Conservation (phyloP, 768 basidiomycete species). For the Mycena rosella region DNA sequence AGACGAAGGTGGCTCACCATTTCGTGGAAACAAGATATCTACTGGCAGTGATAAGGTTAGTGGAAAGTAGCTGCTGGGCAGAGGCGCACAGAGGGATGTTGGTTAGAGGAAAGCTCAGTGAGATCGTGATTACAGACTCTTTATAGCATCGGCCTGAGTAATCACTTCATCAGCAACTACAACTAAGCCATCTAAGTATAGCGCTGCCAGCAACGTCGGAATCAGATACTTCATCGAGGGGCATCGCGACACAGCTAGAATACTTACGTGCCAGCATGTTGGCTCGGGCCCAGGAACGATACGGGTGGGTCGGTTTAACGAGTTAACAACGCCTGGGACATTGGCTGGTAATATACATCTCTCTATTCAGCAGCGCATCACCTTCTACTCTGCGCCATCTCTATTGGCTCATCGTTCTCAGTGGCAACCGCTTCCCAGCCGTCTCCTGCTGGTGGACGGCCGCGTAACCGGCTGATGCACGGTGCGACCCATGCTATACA, state of each 20-base stretch:
- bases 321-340: too few relatives aligned
- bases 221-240: too few relatives aligned
- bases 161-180: neutral
- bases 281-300: too few relatives aligned
- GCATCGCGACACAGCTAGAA: too few relatives aligned
- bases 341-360: slow-evolving; percentile 26
- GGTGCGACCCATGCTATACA: slow-evolving; percentile 57
- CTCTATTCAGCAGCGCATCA: slow-evolving; percentile 29
- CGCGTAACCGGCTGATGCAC: slow-evolving; percentile 61
- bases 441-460: slow-evolving; percentile 64
- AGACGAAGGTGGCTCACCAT: slow-evolving; percentile 13
- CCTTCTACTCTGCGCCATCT: slow-evolving; percentile 65
- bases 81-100: neutral
- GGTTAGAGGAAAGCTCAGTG: neutral
- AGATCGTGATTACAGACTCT: too few relatives aligned
- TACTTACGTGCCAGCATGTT: too few relatives aligned
- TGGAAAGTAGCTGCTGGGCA: neutral
- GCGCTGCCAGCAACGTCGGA: too few relatives aligned
- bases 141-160: slow-evolving; percentile 10
- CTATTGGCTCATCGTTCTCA: slow-evolving; percentile 75
- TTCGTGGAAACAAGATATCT: neutral
- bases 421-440: slow-evolving; percentile 88
- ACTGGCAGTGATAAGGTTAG: neutral
- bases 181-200: too few relatives aligned
- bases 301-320: too few relatives aligned